Evolutionary conservation across 345 rosid genomes (phyloP).

Genomic region (Populus deltoides): DNA sequence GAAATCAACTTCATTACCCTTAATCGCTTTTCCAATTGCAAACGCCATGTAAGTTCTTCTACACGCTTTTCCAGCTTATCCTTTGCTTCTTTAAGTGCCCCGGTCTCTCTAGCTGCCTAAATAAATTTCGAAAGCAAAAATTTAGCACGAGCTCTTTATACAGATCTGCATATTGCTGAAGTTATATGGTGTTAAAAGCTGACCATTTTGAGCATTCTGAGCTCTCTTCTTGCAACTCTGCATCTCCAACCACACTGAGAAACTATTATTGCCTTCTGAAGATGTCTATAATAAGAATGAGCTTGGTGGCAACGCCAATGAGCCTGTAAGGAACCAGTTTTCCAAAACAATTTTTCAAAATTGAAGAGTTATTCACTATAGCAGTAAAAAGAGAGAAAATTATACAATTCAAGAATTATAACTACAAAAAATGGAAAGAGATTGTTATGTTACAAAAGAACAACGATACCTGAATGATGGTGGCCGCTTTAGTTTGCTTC

Average conservation of each 20-base stretch:
- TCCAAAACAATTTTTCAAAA: conserved; percentile 11
- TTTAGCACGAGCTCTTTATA: background rate
- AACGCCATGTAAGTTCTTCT: conserved; percentile 75
- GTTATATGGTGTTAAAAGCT: conserved; percentile 3
- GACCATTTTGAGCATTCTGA: conserved; percentile 44
- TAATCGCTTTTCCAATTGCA: conserved; percentile 63
- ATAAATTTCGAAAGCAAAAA: background rate
- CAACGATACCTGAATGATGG: conserved; percentile 58
- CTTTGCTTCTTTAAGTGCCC: conserved; percentile 76
- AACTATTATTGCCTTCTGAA: conserved; percentile 28
- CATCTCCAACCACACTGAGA: conserved; percentile 45
- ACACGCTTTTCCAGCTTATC: conserved; percentile 69
- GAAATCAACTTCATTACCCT: conserved; percentile 40
- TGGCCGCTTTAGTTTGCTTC: conserved; percentile 82
- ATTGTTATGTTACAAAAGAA: background rate
- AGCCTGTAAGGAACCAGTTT: conserved; percentile 28
- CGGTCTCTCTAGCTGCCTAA: conserved; percentile 73
- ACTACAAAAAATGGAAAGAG: conserved; percentile 7
- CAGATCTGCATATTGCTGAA: background rate
- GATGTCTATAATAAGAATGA: conserved; percentile 33
- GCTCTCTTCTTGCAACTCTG: conserved; percentile 40
- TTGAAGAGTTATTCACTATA: conserved; percentile 1
- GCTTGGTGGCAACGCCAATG: conserved; percentile 36
- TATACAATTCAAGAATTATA: background rate
- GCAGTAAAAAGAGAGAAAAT: background rate